phyloP scores from a whole-genome alignment of 1,139 yeast genomes.

The Diutina siamensis region DNA sequence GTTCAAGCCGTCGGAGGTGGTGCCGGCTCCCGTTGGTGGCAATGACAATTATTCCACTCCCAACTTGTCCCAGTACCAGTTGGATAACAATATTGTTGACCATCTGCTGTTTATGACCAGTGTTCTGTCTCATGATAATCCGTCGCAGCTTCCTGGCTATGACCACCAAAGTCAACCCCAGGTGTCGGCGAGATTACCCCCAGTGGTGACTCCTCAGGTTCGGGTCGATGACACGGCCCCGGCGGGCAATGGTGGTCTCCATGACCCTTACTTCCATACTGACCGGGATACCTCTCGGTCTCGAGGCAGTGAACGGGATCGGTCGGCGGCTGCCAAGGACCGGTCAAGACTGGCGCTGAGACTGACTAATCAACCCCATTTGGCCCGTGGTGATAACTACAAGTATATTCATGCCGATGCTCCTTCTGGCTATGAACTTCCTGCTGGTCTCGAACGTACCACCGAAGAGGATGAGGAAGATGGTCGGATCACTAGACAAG shows the following conservation, averaged over 20 bases:
- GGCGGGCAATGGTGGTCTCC: background rate
- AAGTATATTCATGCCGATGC: constrained; percentile 33
- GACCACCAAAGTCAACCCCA: background rate
- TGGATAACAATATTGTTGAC: constrained; percentile 28
- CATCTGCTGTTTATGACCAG: constrained; percentile 26
- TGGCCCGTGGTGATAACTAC: constrained; percentile 59
- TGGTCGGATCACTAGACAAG: constrained; percentile 29
- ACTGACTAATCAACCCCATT: constrained; percentile 30
- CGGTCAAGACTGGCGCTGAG: constrained; percentile 3
- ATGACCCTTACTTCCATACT: background rate
- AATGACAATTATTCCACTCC: constrained; percentile 32
- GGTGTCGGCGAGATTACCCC: background rate
- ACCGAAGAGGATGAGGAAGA: constrained; percentile 17
- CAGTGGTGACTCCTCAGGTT: background rate
- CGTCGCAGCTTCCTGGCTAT: background rate
- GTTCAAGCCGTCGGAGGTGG: background rate
- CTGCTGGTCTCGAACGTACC: constrained; percentile 23
- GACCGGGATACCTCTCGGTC: background rate
- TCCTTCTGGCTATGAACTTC: constrained; percentile 33
- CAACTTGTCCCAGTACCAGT: constrained; percentile 35
- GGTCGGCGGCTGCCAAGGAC: background rate
- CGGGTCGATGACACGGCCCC: background rate
- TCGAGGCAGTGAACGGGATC: background rate
- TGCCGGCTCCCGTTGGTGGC: background rate
- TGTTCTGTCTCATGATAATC: constrained; percentile 24